Evolutionary conservation across 148 eudicot species (phyloP), one percentile per base, ranked within the genome.

Genomic region (Arbutus unedo): DNA sequence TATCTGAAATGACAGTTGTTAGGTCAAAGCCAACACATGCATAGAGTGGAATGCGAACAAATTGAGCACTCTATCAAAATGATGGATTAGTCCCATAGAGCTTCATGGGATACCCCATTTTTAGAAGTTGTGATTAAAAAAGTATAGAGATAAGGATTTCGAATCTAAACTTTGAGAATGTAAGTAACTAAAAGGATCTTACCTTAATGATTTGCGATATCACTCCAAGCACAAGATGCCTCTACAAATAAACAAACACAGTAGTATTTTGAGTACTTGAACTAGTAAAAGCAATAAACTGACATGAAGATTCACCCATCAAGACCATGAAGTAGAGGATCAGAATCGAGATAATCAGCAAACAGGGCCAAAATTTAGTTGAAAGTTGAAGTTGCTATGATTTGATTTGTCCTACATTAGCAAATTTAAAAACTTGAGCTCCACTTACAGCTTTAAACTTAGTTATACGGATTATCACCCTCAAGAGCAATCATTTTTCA

Each of bases 191-290:
- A 38, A 77, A 70, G 53, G 43, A 44, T 77, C 62, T 82, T 88
- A 97, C 99, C 97, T 97, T 97, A 70, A 97, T 94, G 82, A 97
- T 94, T 90, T 97, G 99, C 8, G 99, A 97, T 84, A 97, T 93
- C 77, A 97, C 81, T 85, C 99, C 99, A 80, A 97, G 91, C 82
- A 97, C 97, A 83, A 97, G 98, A 86, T 97, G 99, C 78, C 99
- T 91, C 99, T 97, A 96, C 72, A 83, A 85, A 10, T 5, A 8
- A 49, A 59, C 19, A 74, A 71, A 74, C 44, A 79, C 10, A 8
- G 47, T 0, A 19, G 19, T 31, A 72, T 38, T 18, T 16, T 5
- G 50, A 38, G 23, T 14, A 77, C 23, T 49, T 18, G 21, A 55
- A 81, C 15, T 57, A 25, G 3, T 8, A 23, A 21, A 49, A n/a